phyloP scores from a whole-genome alignment of 495 filamentous ascomycete species.

The Neurospora africana region DNA sequence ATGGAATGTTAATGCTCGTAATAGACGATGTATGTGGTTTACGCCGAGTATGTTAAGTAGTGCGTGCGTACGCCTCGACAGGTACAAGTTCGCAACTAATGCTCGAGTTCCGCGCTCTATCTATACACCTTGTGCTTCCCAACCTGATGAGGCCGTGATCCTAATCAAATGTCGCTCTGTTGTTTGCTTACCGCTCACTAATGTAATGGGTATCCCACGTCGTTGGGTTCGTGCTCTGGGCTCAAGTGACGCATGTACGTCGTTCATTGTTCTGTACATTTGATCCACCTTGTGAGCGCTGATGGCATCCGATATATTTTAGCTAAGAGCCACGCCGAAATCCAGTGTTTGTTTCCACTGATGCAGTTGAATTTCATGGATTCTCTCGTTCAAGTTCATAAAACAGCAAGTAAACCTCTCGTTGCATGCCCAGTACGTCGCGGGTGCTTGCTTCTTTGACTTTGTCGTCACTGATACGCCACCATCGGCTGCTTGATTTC shows the following conservation, averaged over 20 bases:
- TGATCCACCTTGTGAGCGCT: neutral
- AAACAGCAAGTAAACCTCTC: constrained; percentile 91
- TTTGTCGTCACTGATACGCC: constrained; percentile 97
- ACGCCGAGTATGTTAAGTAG: neutral
- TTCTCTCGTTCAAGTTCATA: constrained; percentile 61
- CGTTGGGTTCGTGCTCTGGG: neutral
- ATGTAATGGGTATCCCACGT: neutral
- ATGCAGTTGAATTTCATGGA: neutral
- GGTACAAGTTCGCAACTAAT: neutral
- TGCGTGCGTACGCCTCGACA: neutral
- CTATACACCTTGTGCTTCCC: neutral
- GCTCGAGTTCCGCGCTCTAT: neutral
- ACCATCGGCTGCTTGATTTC: constrained; percentile 73
- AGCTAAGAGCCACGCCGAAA: neutral
- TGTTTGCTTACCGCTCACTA: neutral
- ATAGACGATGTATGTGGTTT: neutral
- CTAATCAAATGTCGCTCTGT: neutral
- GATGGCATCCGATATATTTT: neutral
- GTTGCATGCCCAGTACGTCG: constrained; percentile 88
- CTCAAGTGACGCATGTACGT: neutral
- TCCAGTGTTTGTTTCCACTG: neutral
- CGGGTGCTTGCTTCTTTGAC: constrained; percentile 85
- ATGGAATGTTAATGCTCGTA: neutral
- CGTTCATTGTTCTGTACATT: neutral
- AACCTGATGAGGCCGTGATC: neutral